Conservation (phyloP, 179 eudicot species). For the Gypsophila paniculata region DNA sequence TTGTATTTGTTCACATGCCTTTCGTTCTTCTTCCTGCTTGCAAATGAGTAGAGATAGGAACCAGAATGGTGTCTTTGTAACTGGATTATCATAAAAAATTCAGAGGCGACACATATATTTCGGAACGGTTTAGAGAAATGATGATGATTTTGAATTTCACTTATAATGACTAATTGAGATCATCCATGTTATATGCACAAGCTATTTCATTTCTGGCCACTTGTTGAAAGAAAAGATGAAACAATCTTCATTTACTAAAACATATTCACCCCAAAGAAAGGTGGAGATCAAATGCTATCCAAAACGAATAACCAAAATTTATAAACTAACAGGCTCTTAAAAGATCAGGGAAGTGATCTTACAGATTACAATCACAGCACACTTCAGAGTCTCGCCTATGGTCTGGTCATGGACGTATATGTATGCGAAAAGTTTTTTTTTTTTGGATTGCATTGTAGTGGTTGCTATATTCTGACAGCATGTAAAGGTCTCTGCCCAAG, state of each 20-base stretch:
- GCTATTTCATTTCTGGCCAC: background rate
- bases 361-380: background rate
- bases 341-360: slow-evolving; percentile 12
- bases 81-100: background rate
- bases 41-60: slow-evolving; percentile 34
- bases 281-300: background rate
- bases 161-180: background rate
- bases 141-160: background rate
- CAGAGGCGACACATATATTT: slow-evolving; percentile 10
- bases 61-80: slow-evolving; percentile 24
- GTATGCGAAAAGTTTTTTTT: background rate
- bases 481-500: slow-evolving; percentile 20
- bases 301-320: background rate
- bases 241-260: background rate
- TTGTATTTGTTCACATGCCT: slow-evolving; percentile 74
- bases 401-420: background rate
- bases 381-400: background rate
- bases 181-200: background rate
- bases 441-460: background rate
- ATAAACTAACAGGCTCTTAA: too few species aligned
- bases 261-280: background rate
- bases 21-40: slow-evolving; percentile 58
- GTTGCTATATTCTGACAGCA: slow-evolving; percentile 16
- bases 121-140: background rate
- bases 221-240: background rate